Evolutionary conservation across 495 filamentous ascomycete species (phyloP), one percentile per base, ranked within the genome.

Genomic region (Penicillium arizonense): DNA sequence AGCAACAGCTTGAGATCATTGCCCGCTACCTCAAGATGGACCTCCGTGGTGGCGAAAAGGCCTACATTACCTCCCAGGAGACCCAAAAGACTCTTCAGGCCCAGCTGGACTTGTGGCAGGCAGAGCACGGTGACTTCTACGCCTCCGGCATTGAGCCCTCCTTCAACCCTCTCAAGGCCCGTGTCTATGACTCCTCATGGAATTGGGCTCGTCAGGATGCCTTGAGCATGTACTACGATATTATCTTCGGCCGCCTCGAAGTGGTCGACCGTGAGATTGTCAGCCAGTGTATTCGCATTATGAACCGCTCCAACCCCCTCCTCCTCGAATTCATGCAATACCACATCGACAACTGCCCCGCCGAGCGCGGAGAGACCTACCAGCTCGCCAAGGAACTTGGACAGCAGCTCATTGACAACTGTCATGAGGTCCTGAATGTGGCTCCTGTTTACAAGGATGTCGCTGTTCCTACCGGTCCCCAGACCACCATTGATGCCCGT

Each of bases 311-410:
- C 21, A 99, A 96, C 63, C 95, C 94, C 2, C 83, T 87, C 16
- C 85, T 99, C 9, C 81, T 99, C 40, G 93, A 99, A 57, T 97
- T 97, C 74, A 99, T 99, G 94, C 95, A 97, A 61, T 97, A 99
- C 59, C 94, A 99, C 77, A 97, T 99, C 69, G 95, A 99, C 64
- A 91, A 97, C 76, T 97, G 94, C 76, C 94, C 94, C 5, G 91
- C 94, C 1, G 91, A 97, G 57, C 86, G 91, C 13, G 94, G 94
- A 44, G 94, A 99, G 71, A 99, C 95, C 12, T 99, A 99, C 76
- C 77, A 93, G 71, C 84, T 99, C 14, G 94, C 95, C 47, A 96
- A 99, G 78, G 84, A 92, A 71, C 84, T 99, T n/a, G 93, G 90
- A 23, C 81, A 91, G 61, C 89, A 94, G 70, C 84, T 99, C 47